These are phyloP conservation scores for Venturia oleaginea DNA, from an alignment of 2,329 filamentous ascomycete species.

Conservation along the genomic window DNA sequence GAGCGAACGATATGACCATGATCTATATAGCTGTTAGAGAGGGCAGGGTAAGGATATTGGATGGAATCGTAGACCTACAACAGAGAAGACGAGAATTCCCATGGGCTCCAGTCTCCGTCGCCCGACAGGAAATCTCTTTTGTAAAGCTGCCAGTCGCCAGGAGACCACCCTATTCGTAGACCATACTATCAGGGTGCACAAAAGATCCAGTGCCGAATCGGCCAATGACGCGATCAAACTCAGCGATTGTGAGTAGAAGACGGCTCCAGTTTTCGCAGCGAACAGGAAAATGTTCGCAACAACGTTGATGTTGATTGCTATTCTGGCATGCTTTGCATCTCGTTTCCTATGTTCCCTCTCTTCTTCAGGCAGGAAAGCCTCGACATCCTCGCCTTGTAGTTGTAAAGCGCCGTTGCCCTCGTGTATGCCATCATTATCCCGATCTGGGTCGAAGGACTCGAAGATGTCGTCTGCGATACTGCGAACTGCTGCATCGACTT, in stretches of 20 bases:
- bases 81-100: conserved; percentile 70
- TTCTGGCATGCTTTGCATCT: conserved; percentile 40
- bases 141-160: conserved; percentile 44
- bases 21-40: conserved; percentile 41
- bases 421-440: conserved; percentile 42
- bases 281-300: conserved; percentile 51
- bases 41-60: background rate
- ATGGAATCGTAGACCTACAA: conserved; percentile 34
- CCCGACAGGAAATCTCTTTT: conserved; percentile 56
- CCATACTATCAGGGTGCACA: conserved; percentile 54
- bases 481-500: conserved; percentile 49
- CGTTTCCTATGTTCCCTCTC: conserved; percentile 41
- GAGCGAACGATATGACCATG: conserved; percentile 77
- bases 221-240: conserved; percentile 46
- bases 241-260: conserved; percentile 47
- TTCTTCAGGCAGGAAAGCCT: conserved; percentile 46
- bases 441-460: conserved; percentile 51
- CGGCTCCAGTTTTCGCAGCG: conserved; percentile 46
- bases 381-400: conserved; percentile 40
- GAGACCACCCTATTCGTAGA: conserved; percentile 49
- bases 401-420: conserved; percentile 45
- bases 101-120: conserved; percentile 68
- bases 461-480: conserved; percentile 49
- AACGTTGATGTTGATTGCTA: conserved; percentile 53
- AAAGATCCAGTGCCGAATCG: conserved; percentile 51